phyloP scores from a whole-genome alignment of 129 eudicot genomes.

The Lactuca saligna region DNA sequence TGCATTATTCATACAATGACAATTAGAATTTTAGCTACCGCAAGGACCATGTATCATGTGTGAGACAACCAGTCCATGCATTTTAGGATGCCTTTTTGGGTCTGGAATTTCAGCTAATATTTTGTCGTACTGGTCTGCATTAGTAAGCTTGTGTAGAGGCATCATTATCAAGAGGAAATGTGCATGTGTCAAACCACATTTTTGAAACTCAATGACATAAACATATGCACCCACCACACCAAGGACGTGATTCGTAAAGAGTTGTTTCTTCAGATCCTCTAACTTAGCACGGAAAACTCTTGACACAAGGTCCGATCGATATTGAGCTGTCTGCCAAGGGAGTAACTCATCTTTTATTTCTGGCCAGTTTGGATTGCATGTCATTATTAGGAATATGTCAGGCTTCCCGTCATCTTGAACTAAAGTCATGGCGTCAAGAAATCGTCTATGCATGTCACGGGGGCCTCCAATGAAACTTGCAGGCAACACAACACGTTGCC shows the following conservation, averaged over 20 bases:
- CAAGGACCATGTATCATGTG: constrained; percentile 39
- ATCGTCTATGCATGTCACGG: neutral
- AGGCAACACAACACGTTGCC: no score
- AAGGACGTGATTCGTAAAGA: constrained; percentile 14
- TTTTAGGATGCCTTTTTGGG: neutral
- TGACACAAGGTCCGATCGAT: neutral
- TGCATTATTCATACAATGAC: no score
- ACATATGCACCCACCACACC: constrained; percentile 12
- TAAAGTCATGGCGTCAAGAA: no score
- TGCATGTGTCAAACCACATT: no score
- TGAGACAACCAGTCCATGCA: constrained; percentile 7
- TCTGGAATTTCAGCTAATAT: constrained; percentile 9
- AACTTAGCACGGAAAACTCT: neutral
- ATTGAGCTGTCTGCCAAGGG: neutral
- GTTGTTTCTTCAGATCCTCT: neutral
- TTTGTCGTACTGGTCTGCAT: no score
- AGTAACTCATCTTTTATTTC: neutral
- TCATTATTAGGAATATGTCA: no score
- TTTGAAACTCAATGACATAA: neutral
- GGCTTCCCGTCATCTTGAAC: no score
- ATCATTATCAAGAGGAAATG: no score
- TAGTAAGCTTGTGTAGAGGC: no score
- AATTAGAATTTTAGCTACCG: neutral
- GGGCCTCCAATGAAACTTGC: constrained; percentile 1
- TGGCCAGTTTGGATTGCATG: no score